Percentiles rank a stretch among this genome's conserved stretches.
Evolutionary conservation across 768 basidiomycete genomes (phyloP).

Genomic region (Boletus coccyginus): DNA sequence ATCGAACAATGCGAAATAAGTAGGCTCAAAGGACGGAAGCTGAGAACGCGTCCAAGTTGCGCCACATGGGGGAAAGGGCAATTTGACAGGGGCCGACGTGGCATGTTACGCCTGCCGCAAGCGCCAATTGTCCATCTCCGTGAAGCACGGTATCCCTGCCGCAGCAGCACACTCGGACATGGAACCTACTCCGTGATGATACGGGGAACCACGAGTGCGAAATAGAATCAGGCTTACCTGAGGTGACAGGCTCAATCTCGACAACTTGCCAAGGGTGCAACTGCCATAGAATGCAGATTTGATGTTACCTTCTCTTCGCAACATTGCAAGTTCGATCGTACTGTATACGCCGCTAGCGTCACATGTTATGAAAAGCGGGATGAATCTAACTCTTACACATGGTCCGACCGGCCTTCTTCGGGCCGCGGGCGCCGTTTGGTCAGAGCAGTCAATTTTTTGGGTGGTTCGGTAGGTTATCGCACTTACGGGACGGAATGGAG

Average conservation of each 20-base stretch:
- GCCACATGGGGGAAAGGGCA: constrained; percentile 1
- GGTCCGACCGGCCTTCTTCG: constrained; percentile 22
- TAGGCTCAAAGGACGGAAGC: constrained; percentile 13
- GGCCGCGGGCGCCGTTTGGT: background rate
- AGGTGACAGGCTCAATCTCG: background rate
- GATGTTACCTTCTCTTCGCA: constrained; percentile 7
- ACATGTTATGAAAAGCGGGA: constrained; percentile 1
- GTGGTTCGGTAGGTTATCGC: background rate
- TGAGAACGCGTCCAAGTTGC: background rate
- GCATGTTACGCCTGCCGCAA: constrained; percentile 4
- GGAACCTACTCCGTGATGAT: constrained; percentile 9
- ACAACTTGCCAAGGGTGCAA: background rate
- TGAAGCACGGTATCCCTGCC: constrained; percentile 4
- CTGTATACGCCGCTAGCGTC: background rate
- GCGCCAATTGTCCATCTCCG: constrained; percentile 2
- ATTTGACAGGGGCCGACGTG: constrained; percentile 12
- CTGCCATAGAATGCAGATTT: constrained; percentile 11
- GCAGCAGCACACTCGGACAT: background rate
- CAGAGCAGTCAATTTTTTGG: background rate
- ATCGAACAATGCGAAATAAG: constrained; percentile 23
- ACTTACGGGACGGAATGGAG: constrained; percentile 17
- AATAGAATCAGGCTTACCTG: constrained; percentile 8
- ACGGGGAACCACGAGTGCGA: background rate
- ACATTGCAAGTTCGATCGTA: background rate
- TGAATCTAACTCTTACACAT: background rate